Base-by-base conservation (phyloP, 108 stramenopile species). In the Nitzschia sp. region DNA sequence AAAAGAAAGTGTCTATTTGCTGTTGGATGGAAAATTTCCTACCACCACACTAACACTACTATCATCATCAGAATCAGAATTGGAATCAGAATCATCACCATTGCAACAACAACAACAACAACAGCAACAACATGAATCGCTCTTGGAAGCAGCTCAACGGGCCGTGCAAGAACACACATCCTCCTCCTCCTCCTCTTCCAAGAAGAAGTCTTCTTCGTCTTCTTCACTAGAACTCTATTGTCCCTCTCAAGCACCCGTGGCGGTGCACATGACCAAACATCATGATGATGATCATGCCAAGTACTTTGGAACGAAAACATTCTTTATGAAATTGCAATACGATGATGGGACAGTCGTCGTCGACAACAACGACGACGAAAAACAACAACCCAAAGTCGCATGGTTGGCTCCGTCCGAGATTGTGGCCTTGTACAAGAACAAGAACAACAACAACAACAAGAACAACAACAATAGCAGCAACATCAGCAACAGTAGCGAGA, bases 381-480 rank as follows among this genome's bases (percentile, higher is more conserved):
- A 52, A 69, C 30, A 35, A 47, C 4, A 35, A 77, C 38, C 59
- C 71, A 29, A 71, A 63, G 22, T 80, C 76, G 93, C 76, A 35
- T 94, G 93, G 93, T 58, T 94, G 53, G 82, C 76, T 33, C 73
- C 78, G 45, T 67, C 75, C n/a, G 93, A 94, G 63, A 69, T 90
- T 16, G 78, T 84, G 38, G 87, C 82, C 65, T 90, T 5, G 80
- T 83, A n/a, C n/a, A n/a, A n/a, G n/a, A n/a, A n/a, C n/a, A n/a
- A n/a, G n/a, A n/a, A n/a, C 32, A 85, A 84, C n/a, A 62, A 71
- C 30, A 65, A n/a, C n/a, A n/a, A n/a, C n/a, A n/a, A n/a, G n/a
- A n/a, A n/a, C n/a, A n/a, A n/a, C n/a, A n/a, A n/a, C 32, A 85
- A 84, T 16, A 62, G 68, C 30, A 65, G n/a, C n/a, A n/a, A n/a